A percentile compares a stretch with the other conserved stretches of the same genome.
phyloP scores from a whole-genome alignment of 345 rosid species.

The Heritiera fomes region DNA sequence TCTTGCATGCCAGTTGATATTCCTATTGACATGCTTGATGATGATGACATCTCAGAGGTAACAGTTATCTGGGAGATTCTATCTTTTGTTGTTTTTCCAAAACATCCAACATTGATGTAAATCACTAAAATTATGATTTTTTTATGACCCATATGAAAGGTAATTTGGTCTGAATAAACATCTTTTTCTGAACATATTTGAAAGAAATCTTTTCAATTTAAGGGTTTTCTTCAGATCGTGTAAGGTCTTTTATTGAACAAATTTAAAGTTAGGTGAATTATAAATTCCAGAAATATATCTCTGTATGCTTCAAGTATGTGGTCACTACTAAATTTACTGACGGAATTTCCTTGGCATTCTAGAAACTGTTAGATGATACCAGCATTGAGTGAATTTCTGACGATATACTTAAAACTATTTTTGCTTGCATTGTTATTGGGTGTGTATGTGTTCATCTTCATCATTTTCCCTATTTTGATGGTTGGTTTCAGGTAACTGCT shows the following conservation, averaged over 20 bases:
- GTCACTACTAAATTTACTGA: not conserved
- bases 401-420: not conserved
- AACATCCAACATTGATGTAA: not conserved
- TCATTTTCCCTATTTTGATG: not conserved
- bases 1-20: slow-evolving; percentile 14
- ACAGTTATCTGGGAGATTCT: not conserved
- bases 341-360: not conserved
- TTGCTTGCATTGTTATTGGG: not conserved
- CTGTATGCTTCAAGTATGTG: not conserved
- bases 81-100: not conserved
- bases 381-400: not conserved
- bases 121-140: not conserved
- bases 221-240: not conserved
- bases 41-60: slow-evolving; percentile 23
- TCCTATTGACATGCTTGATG: slow-evolving; percentile 5
- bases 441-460: not conserved
- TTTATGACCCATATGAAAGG: not conserved
- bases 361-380: not conserved
- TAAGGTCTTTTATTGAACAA: not conserved
- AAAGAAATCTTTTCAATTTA: not conserved
- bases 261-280: not conserved
- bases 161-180: not conserved
- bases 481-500: not conserved
- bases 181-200: not conserved
- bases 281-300: not conserved